Percentiles rank a stretch among this genome's conserved stretches.
These are phyloP conservation scores for Suillus weaverae DNA, from an alignment of 768 basidiomycete species.

Conservation along the genomic window DNA sequence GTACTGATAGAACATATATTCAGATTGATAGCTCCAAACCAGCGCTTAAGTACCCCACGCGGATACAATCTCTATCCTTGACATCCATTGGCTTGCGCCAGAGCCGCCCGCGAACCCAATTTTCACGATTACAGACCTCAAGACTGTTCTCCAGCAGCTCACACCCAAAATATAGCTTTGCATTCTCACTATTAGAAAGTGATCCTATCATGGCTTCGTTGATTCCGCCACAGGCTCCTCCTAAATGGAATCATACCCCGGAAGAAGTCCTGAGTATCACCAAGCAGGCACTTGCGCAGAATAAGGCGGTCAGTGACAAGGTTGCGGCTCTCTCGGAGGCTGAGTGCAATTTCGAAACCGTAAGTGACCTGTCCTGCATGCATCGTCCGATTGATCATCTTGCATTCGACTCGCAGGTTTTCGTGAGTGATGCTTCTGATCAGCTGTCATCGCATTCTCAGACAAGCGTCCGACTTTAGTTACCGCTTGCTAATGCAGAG, in stretches of 20 bases:
- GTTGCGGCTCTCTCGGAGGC: conserved; percentile 57
- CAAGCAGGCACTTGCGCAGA: conserved; percentile 56
- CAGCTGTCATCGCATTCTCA: conserved; percentile 19
- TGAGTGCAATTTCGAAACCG: conserved; percentile 66
- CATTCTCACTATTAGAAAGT: conserved; percentile 3
- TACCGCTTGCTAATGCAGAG: conserved; percentile 60
- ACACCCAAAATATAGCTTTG: not conserved
- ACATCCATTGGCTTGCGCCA: not conserved
- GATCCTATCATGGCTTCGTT: conserved; percentile 43
- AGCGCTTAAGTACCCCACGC: conserved; percentile 1
- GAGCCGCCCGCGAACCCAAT: not conserved
- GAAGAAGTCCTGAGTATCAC: conserved; percentile 59
- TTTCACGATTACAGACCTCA: not conserved
- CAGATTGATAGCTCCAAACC: conserved; percentile 4
- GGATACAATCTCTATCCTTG: not conserved
- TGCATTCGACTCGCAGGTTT: conserved; percentile 50
- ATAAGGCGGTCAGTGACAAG: conserved; percentile 55
- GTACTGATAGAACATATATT: not conserved
- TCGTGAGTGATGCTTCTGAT: conserved; percentile 50
- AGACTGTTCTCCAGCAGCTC: conserved; percentile 5
- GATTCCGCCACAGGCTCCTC: conserved; percentile 64
- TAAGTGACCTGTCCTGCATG: conserved; percentile 33
- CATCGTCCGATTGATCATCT: not conserved
- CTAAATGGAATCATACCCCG: conserved; percentile 64
- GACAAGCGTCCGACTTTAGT: conserved; percentile 36